Evolutionary conservation across 202 grass and related monocot species (phyloP), one percentile per base, ranked within the genome.

Genomic region (Brachypodium distachyon): DNA sequence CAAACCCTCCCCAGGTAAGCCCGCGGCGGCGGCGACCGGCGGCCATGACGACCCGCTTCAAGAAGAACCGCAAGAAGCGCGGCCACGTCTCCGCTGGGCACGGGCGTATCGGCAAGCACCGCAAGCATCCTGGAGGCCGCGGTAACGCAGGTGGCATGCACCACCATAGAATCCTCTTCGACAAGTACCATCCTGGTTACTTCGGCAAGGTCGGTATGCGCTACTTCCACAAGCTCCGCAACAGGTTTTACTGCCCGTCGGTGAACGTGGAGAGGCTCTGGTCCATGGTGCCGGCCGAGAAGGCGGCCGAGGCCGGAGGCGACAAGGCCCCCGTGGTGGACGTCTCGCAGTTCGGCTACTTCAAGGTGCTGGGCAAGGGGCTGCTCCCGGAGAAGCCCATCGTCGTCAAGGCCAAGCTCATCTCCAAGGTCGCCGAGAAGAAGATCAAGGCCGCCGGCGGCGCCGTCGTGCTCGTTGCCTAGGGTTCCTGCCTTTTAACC

Each of bases 101-200:
- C 46, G 93, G 93, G 0, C 90, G 93, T 25, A 84, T 97, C 73
- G 90, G 93, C 5, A 97, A 97, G 90, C 93, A 97, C 90, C 79
- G 93, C 7, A 97, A 97, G 90, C 93, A 97, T 26, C 93, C 93
- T 0, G 93, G 93, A 8, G 93, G 93, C 5, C 90, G 93, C 39
- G 93, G 93, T 39, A 97, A 97, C 83, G 93, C 93, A 54, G 93
- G 90, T 60, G 93, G 93, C 29, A 86, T 97, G 93, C 93, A 97
- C 83, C 93, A 97, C 85, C 93, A 97, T 85, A 90, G 93, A 29
- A 97, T 97, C 83, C 93, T 97, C 83, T 97, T 97, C 70, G 93
- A 97, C 87, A 97, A 97, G 80, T 97, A 97, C 80, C 93, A 97
- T 67, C 93, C 90, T 0, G 93, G 93, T 0, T 97, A 87, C 87